phyloP scores from a whole-genome alignment of 345 rosid genomes.

The Gossypium sturtianum region DNA sequence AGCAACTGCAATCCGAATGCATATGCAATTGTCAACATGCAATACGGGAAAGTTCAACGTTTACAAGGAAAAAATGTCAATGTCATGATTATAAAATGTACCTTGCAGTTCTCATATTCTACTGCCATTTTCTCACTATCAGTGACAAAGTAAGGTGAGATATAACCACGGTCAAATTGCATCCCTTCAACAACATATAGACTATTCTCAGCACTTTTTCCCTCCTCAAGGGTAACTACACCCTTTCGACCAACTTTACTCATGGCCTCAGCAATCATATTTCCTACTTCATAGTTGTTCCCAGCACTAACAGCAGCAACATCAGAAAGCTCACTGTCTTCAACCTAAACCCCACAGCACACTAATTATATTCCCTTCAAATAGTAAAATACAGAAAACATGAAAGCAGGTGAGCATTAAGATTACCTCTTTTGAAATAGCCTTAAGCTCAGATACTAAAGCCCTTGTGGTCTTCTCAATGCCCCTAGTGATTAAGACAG shows the following conservation, averaged over 20 bases:
- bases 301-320: constrained; percentile 99
- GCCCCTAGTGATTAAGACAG: constrained; percentile 89
- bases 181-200: constrained; percentile 99
- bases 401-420: no score
- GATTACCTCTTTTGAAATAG: constrained; percentile 81
- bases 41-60: background rate
- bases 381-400: background rate
- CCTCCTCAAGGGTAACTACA: constrained; percentile 97
- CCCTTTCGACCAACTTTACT: constrained; percentile 96
- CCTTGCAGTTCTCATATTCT: constrained; percentile 98
- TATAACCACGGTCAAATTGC: constrained; percentile 99
- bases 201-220: constrained; percentile 90
- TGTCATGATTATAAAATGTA: constrained; percentile 12
- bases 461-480: constrained; percentile 59
- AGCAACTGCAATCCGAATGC: constrained; percentile 60
- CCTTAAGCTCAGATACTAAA: constrained; percentile 48
- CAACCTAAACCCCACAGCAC: constrained; percentile 49
- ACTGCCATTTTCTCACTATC: constrained; percentile 98
- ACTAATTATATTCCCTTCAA: background rate
- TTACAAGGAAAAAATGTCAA: background rate
- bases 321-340: constrained; percentile 98
- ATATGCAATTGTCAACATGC: background rate
- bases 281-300: constrained; percentile 85
- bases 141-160: constrained; percentile 96
- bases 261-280: constrained; percentile 98